Base-by-base conservation (phyloP, 2,329 filamentous ascomycete genomes). In the Fusarium burgessii region DNA sequence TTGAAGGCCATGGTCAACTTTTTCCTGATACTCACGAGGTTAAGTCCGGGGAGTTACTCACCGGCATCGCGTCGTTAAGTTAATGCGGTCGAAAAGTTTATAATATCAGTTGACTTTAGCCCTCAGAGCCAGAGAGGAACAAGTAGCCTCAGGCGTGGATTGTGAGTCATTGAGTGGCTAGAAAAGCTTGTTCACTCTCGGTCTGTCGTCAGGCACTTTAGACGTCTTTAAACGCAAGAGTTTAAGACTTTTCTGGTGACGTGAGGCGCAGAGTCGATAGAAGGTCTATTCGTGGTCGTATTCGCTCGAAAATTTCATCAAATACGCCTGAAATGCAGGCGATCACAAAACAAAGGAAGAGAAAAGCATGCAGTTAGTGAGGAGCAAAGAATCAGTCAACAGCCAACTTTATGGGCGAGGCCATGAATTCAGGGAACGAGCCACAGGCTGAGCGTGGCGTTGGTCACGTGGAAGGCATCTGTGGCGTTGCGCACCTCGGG, bases 61-160 rank as follows among this genome's bases (percentile, higher is more conserved):
- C 78, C 63, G 78, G 78, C 78, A 80, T 80, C 67, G 70, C 77
- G 69, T 66, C 71, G 40, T 40, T 58, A 61, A 41, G 41, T 40
- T 58, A 61, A 41, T 47, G 47, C 35, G 58, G 56, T 65, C 63
- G 60, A 51, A 68, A 27, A 61, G n/a, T 27, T 60, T 33, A 52
- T 49, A 54, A 58, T 43, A n/a, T 57, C n/a, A 50, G 32, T 59
- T 43, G 47, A 65, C 45, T 33, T 36, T 14, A 66, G 65, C 50
- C 52, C 60, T 67, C 63, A 70, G 35, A 76, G 61, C 51, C 61
- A 66, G n/a, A 74, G 65, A 74, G 64, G 62, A 74, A 62, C 71
- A 66, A 68, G 49, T 65, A 63, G 72, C 70, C 73, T 62, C 64
- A 62, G 47, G 54, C 60, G 63, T 72, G 58, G 42, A 67, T 74